Percentiles rank a stretch among this genome's conserved stretches.
Conservation (phyloP, 139 green algal genomes). For the Nannochloris sp. region DNA sequence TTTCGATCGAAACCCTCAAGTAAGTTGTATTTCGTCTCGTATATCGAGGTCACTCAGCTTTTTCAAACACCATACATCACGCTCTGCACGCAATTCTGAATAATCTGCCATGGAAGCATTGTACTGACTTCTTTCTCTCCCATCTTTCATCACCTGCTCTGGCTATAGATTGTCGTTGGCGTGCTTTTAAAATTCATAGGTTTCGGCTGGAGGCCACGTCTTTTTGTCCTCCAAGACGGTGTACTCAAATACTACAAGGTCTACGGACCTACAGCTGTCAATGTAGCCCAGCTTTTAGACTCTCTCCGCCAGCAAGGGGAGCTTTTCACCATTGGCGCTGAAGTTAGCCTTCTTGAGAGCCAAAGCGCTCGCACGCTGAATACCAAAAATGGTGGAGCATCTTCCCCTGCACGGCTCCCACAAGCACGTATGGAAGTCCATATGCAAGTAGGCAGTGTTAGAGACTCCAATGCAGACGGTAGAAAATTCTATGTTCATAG, state of each 20-base stretch:
- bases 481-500: conserved; percentile 74
- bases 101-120: no score
- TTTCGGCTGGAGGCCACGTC: conserved; percentile 62
- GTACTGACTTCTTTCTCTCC: no score
- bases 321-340: conserved; percentile 34
- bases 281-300: conserved; percentile 44
- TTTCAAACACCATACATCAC: no score
- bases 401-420: neutral
- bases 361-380: neutral
- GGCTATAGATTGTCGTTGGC: conserved; percentile 54
- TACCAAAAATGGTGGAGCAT: neutral
- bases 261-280: conserved; percentile 32
- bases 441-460: conserved; percentile 50
- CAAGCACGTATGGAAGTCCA: conserved; percentile 38
- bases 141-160: no score
- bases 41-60: no score
- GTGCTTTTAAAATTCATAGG: conserved; percentile 77
- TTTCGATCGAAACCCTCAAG: neutral
- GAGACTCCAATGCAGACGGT: conserved; percentile 41
- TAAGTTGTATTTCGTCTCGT: neutral
- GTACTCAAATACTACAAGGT: conserved; percentile 76
- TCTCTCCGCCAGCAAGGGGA: conserved; percentile 29
- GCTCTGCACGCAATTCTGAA: no score
- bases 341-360: conserved; percentile 37
- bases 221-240: conserved; percentile 65